Base-by-base conservation (phyloP, 1,139 yeast species). In the Magnusiomyces clavatus region DNA sequence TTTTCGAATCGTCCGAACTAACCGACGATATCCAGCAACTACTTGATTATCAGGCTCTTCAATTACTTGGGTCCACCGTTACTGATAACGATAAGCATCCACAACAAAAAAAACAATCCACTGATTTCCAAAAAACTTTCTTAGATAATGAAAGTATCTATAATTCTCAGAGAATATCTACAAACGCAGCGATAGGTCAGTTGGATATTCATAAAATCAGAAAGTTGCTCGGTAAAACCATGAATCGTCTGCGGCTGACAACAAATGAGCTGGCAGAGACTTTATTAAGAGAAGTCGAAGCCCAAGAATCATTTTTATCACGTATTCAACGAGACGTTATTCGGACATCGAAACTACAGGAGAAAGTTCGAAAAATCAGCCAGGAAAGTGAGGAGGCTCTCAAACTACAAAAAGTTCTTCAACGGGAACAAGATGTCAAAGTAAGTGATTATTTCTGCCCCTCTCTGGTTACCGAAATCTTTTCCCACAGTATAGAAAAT, bases 331-430 rank as follows among this genome's bases (percentile, higher is more conserved):
- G 16, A 3, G 14, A 19, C 31, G 6, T 29, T 14, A 12, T 4
- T 24, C 37, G 20, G 13, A 39, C 19, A 24, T 13, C 16, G 17
- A 31, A 39, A 19, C 38, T 46, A 6, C 48, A 46, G 19, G 20
- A 17, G 16, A 14, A 13, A 12, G 48, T 46, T 3, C 31, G 17
- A 11, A 12, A 37, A 17, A 38, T 46, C 2, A 4, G 38, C 5
- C 48, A 46, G 12, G 43, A 46, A 6, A 46, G 48, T 16, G 29
- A 46, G 3, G 43, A 46, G 11, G 43, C 48, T 2, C n/a, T 14
- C 2, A 8, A 39, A 14, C 20, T 46, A 12, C 17, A 37, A 6
- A 17, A 6, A 10, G 38, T 39, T n/a, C 14, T 14, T n/a, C 2
- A 37, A 2, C 43, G 42, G 5, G 43, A 46, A 14, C 40, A 17